These are phyloP conservation scores for Potentilla sterilis DNA, from an alignment of 306 rosid genomes.

Conservation along the genomic window DNA sequence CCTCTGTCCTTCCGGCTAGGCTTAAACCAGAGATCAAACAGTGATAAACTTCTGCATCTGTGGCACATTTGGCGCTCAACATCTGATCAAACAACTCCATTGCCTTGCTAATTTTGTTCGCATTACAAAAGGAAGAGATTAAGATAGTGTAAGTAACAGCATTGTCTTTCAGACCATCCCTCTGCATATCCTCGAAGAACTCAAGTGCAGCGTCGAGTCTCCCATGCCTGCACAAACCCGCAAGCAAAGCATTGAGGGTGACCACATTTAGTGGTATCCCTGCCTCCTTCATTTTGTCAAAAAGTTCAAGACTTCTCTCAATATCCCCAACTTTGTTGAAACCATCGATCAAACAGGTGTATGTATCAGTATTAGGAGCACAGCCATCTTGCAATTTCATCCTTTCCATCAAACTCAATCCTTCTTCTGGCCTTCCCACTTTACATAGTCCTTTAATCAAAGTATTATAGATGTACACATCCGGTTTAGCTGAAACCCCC, in stretches of 20 bases:
- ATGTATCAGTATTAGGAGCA: slow-evolving; percentile 54
- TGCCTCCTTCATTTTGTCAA: slow-evolving; percentile 55
- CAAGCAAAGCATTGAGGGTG: slow-evolving; percentile 67
- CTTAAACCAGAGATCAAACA: slow-evolving; percentile 69
- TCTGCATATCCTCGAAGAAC: slow-evolving; percentile 55
- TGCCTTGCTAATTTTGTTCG: slow-evolving; percentile 62
- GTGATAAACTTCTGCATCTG: slow-evolving; percentile 62
- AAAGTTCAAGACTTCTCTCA: slow-evolving; percentile 51
- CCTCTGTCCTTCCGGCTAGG: slow-evolving; percentile 76
- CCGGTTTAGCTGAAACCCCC: slow-evolving; percentile 42
- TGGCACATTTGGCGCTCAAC: slow-evolving; percentile 49
- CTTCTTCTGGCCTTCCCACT: slow-evolving; percentile 82
- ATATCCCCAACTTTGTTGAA: slow-evolving; percentile 61
- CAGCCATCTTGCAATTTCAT: slow-evolving; percentile 46
- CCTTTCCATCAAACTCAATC: slow-evolving; percentile 53
- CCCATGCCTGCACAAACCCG: slow-evolving; percentile 67
- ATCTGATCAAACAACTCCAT: slow-evolving; percentile 61
- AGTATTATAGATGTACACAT: slow-evolving; percentile 59
- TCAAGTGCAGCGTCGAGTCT: slow-evolving; percentile 54
- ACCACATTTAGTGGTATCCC: slow-evolving; percentile 49
- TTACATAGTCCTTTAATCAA: slow-evolving; percentile 81
- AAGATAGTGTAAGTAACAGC: slow-evolving; percentile 50
- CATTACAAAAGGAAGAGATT: slow-evolving; percentile 67
- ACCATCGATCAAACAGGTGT: slow-evolving; percentile 76
- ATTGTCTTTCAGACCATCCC: slow-evolving; percentile 59